These are phyloP conservation scores for Hevea brasiliensis DNA, from an alignment of 345 rosid species.

Conservation along the genomic window DNA sequence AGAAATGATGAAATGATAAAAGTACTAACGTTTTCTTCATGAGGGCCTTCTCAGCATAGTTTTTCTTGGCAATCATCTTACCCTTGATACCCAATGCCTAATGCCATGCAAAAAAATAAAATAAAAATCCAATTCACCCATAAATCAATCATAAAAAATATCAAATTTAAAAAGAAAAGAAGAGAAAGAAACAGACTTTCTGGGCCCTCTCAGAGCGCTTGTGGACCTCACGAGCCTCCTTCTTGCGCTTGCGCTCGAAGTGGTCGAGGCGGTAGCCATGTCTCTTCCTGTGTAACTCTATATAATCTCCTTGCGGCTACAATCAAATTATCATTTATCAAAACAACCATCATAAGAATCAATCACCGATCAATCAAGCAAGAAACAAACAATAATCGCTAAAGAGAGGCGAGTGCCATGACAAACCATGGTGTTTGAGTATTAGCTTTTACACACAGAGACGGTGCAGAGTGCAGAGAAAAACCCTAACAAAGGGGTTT, in stretches of 20 bases:
- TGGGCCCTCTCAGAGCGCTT: slow-evolving; percentile 73
- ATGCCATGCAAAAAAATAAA: neutral
- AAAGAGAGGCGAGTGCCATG: neutral
- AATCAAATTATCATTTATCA: slow-evolving; percentile 10
- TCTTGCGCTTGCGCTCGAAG: slow-evolving; percentile 87
- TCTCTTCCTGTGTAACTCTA: slow-evolving; percentile 77
- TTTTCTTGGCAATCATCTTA: slow-evolving; percentile 41
- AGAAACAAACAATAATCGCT: neutral
- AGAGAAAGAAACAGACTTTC: slow-evolving; percentile 34
- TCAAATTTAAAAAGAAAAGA: neutral
- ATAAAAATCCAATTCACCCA: slow-evolving; percentile 3
- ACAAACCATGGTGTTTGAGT: slow-evolving; percentile 18
- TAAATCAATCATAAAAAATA: neutral
- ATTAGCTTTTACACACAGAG: neutral
- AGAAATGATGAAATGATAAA: neutral
- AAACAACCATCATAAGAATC: neutral
- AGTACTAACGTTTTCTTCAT: slow-evolving; percentile 37
- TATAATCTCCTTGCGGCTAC: slow-evolving; percentile 96
- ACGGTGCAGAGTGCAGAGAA: neutral
- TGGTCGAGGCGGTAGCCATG: slow-evolving; percentile 76
- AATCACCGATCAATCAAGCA: too few relatives aligned
- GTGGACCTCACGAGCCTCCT: slow-evolving; percentile 86
- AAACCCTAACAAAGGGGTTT: slow-evolving; percentile 8
- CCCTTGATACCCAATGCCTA: slow-evolving; percentile 38
- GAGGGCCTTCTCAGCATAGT: slow-evolving; percentile 37